Percentiles rank a stretch among this genome's conserved stretches.
phyloP scores from a whole-genome alignment of 179 eudicot genomes.

The Heliamphora pulchella region DNA sequence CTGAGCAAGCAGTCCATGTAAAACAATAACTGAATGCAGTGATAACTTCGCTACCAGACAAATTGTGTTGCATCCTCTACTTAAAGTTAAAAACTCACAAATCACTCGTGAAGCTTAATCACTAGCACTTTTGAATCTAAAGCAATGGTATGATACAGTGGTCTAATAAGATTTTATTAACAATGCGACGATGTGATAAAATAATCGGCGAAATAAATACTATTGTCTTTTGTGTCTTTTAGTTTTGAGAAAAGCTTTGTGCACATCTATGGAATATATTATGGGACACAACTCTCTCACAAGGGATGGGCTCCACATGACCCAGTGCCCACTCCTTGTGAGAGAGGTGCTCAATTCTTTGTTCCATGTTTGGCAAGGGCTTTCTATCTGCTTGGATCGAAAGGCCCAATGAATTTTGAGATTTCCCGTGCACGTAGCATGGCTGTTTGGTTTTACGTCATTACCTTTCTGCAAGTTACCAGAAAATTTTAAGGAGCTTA shows the following conservation, averaged over 20 bases:
- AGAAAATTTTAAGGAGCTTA: neutral
- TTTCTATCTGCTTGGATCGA: no score
- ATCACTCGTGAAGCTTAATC: constrained; percentile 13
- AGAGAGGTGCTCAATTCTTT: no score
- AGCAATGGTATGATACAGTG: neutral
- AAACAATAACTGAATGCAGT: neutral
- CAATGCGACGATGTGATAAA: neutral
- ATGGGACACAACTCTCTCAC: no score
- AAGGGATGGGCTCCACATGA: no score
- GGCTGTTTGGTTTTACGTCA: neutral
- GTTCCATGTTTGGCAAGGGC: no score
- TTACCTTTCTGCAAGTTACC: neutral
- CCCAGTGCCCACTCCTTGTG: no score
- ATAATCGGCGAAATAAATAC: neutral
- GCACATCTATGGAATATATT: no score
- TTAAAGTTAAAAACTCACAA: neutral
- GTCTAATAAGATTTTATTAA: neutral
- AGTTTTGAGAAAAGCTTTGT: neutral
- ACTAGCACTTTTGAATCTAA: constrained; percentile 10
- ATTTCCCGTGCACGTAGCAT: no score
- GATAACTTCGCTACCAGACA: neutral
- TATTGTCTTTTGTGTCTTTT: neutral
- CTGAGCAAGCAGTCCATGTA: neutral
- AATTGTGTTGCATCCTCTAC: no score
- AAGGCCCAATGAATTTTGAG: no score